phyloP scores from a whole-genome alignment of 306 rosid genomes.

The Corylus avellana region DNA sequence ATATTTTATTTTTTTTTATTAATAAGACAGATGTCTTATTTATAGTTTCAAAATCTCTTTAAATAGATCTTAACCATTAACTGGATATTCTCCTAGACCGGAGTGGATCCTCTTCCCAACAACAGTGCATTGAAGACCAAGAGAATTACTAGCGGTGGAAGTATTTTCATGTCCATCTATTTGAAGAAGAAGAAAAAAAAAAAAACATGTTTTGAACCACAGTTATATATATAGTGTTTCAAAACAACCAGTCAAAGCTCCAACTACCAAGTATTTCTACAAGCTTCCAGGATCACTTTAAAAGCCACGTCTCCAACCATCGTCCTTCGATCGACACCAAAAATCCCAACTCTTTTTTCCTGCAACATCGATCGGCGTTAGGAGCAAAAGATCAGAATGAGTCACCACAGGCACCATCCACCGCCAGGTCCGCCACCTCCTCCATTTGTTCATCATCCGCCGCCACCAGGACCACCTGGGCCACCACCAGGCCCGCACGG shows the following conservation, averaged over 20 bases:
- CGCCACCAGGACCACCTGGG: slow-evolving; percentile 12
- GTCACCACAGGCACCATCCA: slow-evolving; percentile 28
- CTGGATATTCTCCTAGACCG: too few species aligned
- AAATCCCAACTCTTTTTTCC: neutral
- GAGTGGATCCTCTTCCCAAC: neutral
- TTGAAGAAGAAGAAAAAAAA: neutral
- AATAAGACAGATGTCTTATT: too few species aligned
- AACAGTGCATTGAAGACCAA: neutral
- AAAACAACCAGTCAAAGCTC: neutral
- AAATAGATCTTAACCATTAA: too few species aligned
- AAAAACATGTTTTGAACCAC: neutral
- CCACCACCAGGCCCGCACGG: slow-evolving; percentile 2
- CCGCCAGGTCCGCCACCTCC: slow-evolving; percentile 22
- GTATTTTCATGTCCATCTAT: neutral
- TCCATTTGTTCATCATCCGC: neutral
- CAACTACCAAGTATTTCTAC: neutral
- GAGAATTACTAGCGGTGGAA: neutral
- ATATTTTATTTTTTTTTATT: too few species aligned
- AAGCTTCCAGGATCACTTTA: slow-evolving; percentile 1
- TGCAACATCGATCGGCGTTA: neutral
- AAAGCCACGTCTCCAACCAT: neutral
- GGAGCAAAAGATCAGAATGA: neutral
- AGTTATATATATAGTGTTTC: neutral
- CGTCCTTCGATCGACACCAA: neutral
- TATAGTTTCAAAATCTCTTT: too few species aligned